A percentile compares a stretch with the other conserved stretches of the same genome.
Evolutionary conservation across 495 filamentous ascomycete genomes (phyloP).

Genomic region (Saxophila tyrrhenica): DNA sequence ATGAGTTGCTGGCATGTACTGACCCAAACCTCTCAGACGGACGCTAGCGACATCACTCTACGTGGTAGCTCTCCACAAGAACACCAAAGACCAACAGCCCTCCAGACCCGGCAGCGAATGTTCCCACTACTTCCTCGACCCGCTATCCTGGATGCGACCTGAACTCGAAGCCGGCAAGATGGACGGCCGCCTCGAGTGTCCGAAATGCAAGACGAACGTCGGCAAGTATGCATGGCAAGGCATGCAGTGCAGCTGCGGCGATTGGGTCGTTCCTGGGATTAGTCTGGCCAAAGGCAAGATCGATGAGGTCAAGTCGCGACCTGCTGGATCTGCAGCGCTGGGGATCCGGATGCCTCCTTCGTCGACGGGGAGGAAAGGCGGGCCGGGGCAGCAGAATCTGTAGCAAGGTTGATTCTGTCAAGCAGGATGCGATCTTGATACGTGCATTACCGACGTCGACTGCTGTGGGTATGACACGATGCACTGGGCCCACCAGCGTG

Average conservation of each 20-base stretch:
- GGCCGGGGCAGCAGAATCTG: slow-evolving; percentile 6
- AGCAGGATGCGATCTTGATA: too few species aligned
- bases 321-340: slow-evolving; percentile 1
- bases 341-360: slow-evolving; percentile 23
- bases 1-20: too few species aligned
- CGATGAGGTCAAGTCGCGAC: slow-evolving; percentile 47
- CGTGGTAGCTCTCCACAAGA: slow-evolving; percentile 49
- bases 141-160: slow-evolving; percentile 84
- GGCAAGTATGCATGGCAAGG: slow-evolving; percentile 95
- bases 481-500: too few species aligned
- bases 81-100: neutral
- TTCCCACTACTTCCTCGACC: slow-evolving; percentile 79
- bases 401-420: neutral
- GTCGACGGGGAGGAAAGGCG: neutral
- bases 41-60: slow-evolving; percentile 53
- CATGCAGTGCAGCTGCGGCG: slow-evolving; percentile 79
- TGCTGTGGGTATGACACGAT: too few species aligned
- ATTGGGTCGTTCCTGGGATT: slow-evolving; percentile 87
- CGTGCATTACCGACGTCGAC: too few species aligned
- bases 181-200: slow-evolving; percentile 73
- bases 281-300: slow-evolving; percentile 69
- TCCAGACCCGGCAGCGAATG: slow-evolving; percentile 32
- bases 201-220: slow-evolving; percentile 68
- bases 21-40: slow-evolving; percentile 43
- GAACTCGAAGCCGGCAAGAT: slow-evolving; percentile 65